phyloP scores from a whole-genome alignment of 495 filamentous ascomycete genomes.

The Hypomontagnella submonticulosa region DNA sequence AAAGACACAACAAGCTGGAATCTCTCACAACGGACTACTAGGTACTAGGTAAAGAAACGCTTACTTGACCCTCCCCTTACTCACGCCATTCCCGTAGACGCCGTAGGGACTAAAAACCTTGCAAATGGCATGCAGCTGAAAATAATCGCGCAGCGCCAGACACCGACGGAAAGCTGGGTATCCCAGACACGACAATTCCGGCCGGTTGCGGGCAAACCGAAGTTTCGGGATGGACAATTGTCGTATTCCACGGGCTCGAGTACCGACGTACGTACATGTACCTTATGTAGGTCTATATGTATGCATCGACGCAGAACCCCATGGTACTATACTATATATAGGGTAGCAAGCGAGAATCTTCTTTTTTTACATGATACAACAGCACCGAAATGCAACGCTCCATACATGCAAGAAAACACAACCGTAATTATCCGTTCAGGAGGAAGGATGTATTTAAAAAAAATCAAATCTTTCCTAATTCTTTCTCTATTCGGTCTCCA shows the following conservation, averaged over 20 bases:
- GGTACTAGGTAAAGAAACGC: not conserved
- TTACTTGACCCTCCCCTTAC: slow-evolving; percentile 8
- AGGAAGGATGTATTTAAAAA: not conserved
- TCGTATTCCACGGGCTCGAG: slow-evolving; percentile 23
- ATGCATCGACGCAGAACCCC: not conserved
- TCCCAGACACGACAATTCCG: slow-evolving; percentile 21
- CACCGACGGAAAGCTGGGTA: slow-evolving; percentile 12
- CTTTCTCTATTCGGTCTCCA: slow-evolving; percentile 24
- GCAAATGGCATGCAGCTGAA: not conserved
- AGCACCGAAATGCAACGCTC: slow-evolving; percentile 28
- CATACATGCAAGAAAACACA: slow-evolving; percentile 19
- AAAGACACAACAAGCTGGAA: too few species aligned
- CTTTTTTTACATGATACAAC: slow-evolving; percentile 19
- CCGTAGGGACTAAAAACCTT: not conserved
- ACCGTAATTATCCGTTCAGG: slow-evolving; percentile 42
- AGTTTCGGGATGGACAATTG: slow-evolving; percentile 32
- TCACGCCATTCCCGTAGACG: not conserved
- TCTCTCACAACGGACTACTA: too few species aligned
- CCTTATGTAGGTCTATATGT: not conserved
- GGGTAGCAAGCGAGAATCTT: slow-evolving; percentile 29
- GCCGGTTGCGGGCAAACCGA: slow-evolving; percentile 37
- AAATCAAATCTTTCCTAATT: slow-evolving; percentile 16
- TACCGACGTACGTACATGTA: slow-evolving; percentile 14
- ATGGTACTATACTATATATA: not conserved
- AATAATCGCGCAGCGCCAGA: slow-evolving; percentile 31